A percentile compares a stretch with the other conserved stretches of the same genome.
Evolutionary conservation across 306 rosid genomes (phyloP).

Genomic region (Astragalus membranaceus): DNA sequence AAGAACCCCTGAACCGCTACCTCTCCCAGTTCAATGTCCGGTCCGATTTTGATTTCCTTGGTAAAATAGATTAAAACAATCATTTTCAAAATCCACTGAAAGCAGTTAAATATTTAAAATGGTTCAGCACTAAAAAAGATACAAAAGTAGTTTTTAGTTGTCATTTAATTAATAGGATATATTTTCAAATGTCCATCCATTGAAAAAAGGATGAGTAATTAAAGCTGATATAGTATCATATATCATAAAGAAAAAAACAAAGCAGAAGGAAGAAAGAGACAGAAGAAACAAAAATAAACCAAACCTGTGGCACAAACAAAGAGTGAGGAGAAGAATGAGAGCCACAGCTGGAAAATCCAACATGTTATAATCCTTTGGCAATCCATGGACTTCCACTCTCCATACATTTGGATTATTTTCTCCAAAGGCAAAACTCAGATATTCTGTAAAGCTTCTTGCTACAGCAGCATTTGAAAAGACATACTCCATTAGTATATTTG

Average conservation of each 20-base stretch:
- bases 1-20: too few relatives aligned
- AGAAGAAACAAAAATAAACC: neutral
- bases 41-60: too few relatives aligned
- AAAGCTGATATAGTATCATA: neutral
- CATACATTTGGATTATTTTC: slow-evolving; percentile 48
- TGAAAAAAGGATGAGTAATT: neutral
- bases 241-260: neutral
- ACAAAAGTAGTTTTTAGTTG: slow-evolving; percentile 9
- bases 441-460: slow-evolving; percentile 84
- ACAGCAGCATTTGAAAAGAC: slow-evolving; percentile 91
- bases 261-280: neutral
- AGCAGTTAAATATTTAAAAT: neutral
- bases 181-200: slow-evolving; percentile 7
- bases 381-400: slow-evolving; percentile 75
- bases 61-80: neutral
- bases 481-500: slow-evolving; percentile 88
- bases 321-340: slow-evolving; percentile 78
- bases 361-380: slow-evolving; percentile 55
- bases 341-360: slow-evolving; percentile 94
- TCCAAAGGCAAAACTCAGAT: slow-evolving; percentile 59
- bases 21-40: too few relatives aligned
- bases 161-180: slow-evolving; percentile 5
- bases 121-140: slow-evolving; percentile 14
- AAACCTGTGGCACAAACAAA: slow-evolving; percentile 82
- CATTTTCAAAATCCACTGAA: slow-evolving; percentile 43